These are phyloP conservation scores for Chaetothyriales sp. DNA, from an alignment of 2,329 filamentous ascomycete genomes.

Conservation along the genomic window DNA sequence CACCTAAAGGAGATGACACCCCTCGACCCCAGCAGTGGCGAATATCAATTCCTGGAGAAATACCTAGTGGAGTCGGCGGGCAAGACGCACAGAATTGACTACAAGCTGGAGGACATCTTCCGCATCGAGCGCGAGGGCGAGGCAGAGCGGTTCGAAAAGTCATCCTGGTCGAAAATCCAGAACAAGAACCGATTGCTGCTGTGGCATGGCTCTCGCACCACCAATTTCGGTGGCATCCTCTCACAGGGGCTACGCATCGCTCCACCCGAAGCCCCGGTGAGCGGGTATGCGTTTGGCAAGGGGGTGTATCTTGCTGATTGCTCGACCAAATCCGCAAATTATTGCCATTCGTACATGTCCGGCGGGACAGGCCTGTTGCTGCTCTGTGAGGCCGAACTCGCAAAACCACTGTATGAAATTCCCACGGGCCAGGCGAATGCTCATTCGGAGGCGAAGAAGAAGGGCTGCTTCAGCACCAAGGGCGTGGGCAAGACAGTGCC, in stretches of 20 bases:
- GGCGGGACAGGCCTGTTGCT: slow-evolving; percentile 58
- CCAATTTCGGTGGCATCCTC: slow-evolving; percentile 77
- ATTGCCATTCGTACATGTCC: slow-evolving; percentile 51
- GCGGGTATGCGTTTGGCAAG: slow-evolving; percentile 80
- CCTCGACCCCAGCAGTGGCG: slow-evolving; percentile 41
- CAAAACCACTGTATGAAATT: slow-evolving; percentile 56
- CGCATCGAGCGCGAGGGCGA: slow-evolving; percentile 65
- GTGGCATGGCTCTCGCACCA: slow-evolving; percentile 74
- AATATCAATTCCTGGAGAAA: slow-evolving; percentile 49
- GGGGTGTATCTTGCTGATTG: slow-evolving; percentile 81
- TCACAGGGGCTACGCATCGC: slow-evolving; percentile 81
- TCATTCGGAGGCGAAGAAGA: slow-evolving; percentile 43
- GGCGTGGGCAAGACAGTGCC: slow-evolving; percentile 54
- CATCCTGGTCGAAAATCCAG: slow-evolving; percentile 35
- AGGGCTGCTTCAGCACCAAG: slow-evolving; percentile 51
- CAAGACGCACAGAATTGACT: slow-evolving; percentile 43
- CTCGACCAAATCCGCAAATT: slow-evolving; percentile 66
- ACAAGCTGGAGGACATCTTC: slow-evolving; percentile 57
- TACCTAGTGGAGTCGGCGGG: slow-evolving; percentile 57
- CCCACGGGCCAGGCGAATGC: slow-evolving; percentile 45
- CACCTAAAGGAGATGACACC: slow-evolving; percentile 62
- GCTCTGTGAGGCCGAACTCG: slow-evolving; percentile 72
- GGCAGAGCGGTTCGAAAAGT: slow-evolving; percentile 48
- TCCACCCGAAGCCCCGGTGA: slow-evolving; percentile 57
- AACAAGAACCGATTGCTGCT: slow-evolving; percentile 55